Percentiles rank a stretch among this genome's conserved stretches.
Evolutionary conservation across 495 filamentous ascomycete species (phyloP).

Genomic region (Pyrenopolyporus hunteri): DNA sequence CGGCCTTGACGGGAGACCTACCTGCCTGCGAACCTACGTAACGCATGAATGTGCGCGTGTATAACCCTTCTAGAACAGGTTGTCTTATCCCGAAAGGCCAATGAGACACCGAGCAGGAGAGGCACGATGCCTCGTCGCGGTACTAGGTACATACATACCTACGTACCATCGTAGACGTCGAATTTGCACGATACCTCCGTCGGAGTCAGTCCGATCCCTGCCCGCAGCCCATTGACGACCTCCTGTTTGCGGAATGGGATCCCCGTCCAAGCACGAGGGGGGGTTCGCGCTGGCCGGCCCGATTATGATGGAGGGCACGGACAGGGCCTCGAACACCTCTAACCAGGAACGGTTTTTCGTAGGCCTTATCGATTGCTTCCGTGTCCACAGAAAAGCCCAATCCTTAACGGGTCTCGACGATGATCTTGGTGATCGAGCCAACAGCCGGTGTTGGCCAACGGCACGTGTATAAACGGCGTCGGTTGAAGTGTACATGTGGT

Average conservation of each 20-base stretch:
- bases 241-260: constrained; percentile 32
- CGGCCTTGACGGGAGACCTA: not conserved
- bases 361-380: no score
- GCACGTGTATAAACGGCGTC: no score
- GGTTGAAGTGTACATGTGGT: no score
- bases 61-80: constrained; percentile 34
- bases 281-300: constrained; percentile 29
- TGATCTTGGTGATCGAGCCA: no score
- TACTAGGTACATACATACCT: not conserved
- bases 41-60: not conserved
- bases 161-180: not conserved
- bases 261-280: constrained; percentile 30
- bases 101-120: not conserved
- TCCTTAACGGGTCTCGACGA: no score
- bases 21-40: not conserved
- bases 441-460: no score
- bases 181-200: not conserved
- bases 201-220: constrained; percentile 26
- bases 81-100: constrained; percentile 23
- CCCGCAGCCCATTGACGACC: constrained; percentile 12
- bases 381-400: no score
- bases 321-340: not conserved
- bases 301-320: constrained; percentile 24
- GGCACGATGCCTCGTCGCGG: not conserved
- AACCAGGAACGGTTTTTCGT: no score